These are phyloP conservation scores for Pyrenochaeta sp. DNA, from an alignment of 2,329 filamentous ascomycete species.

Conservation along the genomic window DNA sequence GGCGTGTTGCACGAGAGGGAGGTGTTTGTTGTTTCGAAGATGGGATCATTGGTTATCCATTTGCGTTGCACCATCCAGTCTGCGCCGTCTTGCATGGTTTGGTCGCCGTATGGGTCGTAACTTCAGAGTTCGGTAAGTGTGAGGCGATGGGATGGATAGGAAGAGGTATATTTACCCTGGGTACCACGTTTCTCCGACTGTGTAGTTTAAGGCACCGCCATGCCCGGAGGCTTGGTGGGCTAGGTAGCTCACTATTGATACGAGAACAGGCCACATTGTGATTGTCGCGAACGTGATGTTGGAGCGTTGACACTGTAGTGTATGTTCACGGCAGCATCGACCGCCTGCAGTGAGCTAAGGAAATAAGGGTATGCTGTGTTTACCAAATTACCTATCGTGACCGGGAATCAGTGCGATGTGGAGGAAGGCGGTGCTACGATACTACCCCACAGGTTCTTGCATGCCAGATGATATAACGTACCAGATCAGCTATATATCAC, in stretches of 20 bases:
- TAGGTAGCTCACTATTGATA: slow-evolving; percentile 13
- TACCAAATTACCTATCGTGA: background rate
- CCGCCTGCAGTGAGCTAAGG: background rate
- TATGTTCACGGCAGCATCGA: background rate
- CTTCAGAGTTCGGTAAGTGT: slow-evolving; percentile 13
- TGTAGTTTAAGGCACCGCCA: slow-evolving; percentile 41
- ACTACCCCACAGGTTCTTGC: background rate
- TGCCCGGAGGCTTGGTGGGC: slow-evolving; percentile 26
- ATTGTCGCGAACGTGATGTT: background rate
- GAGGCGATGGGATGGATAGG: background rate
- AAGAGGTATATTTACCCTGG: slow-evolving; percentile 25
- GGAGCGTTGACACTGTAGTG: background rate
- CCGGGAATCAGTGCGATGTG: background rate
- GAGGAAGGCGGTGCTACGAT: background rate
- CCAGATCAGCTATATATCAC: background rate
- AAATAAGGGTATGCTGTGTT: background rate
- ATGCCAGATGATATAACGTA: background rate
- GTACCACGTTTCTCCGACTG: slow-evolving; percentile 42
- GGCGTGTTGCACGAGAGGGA: slow-evolving; percentile 42
- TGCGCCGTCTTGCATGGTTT: slow-evolving; percentile 27
- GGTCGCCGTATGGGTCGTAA: slow-evolving; percentile 37
- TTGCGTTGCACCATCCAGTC: slow-evolving; percentile 39
- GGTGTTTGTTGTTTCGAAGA: slow-evolving; percentile 32
- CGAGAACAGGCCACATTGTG: slow-evolving; percentile 22
- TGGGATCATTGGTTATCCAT: slow-evolving; percentile 40